Evolutionary conservation across 768 basidiomycete genomes (phyloP), one percentile per base, ranked within the genome.

Genomic region (Rhodotorula graminis): DNA sequence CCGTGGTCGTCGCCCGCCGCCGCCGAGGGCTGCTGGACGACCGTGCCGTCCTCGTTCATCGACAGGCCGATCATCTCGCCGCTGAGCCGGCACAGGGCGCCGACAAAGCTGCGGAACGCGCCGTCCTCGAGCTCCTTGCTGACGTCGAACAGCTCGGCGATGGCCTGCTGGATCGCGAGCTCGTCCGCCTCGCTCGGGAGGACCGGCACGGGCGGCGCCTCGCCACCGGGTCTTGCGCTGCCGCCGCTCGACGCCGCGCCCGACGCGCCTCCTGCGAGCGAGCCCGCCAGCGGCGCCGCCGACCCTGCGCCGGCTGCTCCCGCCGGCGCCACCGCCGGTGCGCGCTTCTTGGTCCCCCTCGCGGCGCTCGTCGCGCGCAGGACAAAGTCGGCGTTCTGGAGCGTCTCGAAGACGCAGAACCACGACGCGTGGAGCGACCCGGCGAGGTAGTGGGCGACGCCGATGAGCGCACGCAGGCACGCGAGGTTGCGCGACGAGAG

Each of bases 331-430:
- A 3, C 31, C 12, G 63, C 69, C 61, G 60, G 64, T 44, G 2
- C 25, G 50, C 75, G 72, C 55, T 73, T 76, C 71, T 65, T 77
- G 42, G 37, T 33, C 31, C 67, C 62, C n/a, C 64, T 49, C 62
- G 59, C 65, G 40, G 67, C 47, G 1, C 71, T 61, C 12, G 66
- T 71, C 3, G 79, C 57, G 6, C 75, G 69, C 29, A 98, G 83
- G 29, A 99, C 90, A 77, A 93, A 93, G 77, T 95, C 93, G 14
- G 95, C 94, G 75, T 93, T 97, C 82, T 97, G 95, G 33, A 98
- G 82, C 2, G 90, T 88, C 78, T 97, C 94, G 64, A 98, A 83
- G 16, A 97, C 86, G 58, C 89, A 85, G 80, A 91, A 95, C 95
- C 95, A 98, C 71, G 90, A 92, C 69, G 88, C 86, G n/a, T 89